Evolutionary conservation across 352 stramenopile genomes (phyloP).

Genomic region (Saprolegnia parasitica): DNA sequence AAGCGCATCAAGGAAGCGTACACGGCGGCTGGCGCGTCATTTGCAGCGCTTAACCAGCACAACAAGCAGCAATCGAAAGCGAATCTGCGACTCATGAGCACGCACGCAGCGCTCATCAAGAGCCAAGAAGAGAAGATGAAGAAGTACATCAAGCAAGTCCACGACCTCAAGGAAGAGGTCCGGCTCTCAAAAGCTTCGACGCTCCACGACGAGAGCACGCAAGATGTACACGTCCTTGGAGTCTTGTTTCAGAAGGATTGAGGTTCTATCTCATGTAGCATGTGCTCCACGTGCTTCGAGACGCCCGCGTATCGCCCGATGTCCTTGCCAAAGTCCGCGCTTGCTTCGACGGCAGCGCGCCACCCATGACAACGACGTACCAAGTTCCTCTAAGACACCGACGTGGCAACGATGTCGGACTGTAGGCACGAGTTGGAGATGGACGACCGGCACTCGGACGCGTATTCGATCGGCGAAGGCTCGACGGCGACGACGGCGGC

Average conservation of each 20-base stretch:
- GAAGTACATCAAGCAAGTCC: conserved; percentile 83
- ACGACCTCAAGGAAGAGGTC: conserved; percentile 75
- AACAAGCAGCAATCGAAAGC: conserved; percentile 92
- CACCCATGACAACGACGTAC: too few relatives aligned
- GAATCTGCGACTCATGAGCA: conserved; percentile 87
- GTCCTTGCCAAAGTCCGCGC: conserved; percentile 16
- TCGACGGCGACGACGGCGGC: neutral
- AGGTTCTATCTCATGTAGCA: neutral
- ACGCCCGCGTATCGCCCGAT: neutral
- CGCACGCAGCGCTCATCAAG: conserved; percentile 78
- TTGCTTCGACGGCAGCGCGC: neutral
- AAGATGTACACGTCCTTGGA: conserved; percentile 13
- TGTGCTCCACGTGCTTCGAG: conserved; percentile 5
- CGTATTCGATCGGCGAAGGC: conserved; percentile 5
- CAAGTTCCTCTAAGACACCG: too few relatives aligned
- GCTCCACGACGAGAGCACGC: neutral
- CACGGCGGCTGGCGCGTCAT: conserved; percentile 87
- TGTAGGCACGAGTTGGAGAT: conserved; percentile 31
- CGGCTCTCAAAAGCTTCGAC: conserved; percentile 34
- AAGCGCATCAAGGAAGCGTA: conserved; percentile 92
- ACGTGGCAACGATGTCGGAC: too few relatives aligned
- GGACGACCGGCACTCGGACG: conserved; percentile 33
- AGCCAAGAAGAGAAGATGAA: conserved; percentile 88
- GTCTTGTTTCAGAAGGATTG: too few relatives aligned
- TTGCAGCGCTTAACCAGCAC: conserved; percentile 90